Conservation (phyloP, 2,329 filamentous ascomycete genomes). For the Fusarium transvaalense region DNA sequence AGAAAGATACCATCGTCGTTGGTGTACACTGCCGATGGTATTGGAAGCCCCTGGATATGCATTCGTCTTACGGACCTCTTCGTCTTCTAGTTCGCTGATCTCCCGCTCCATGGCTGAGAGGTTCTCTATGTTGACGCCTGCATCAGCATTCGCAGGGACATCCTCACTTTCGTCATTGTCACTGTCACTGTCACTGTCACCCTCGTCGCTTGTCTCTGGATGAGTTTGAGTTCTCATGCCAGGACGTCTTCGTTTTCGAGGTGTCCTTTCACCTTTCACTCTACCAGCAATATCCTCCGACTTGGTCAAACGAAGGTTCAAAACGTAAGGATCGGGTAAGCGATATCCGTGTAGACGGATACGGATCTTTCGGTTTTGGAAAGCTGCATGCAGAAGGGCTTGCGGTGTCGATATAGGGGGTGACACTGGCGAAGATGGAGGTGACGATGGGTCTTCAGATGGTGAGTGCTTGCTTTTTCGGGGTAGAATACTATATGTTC, state of each 20-base stretch:
- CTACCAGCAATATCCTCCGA: conserved; percentile 56
- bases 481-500: conserved; percentile 67
- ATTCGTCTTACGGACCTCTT: conserved; percentile 69
- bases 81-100: conserved; percentile 62
- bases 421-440: conserved; percentile 29
- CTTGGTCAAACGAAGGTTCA: conserved; percentile 66
- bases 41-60: conserved; percentile 76
- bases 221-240: conserved; percentile 3
- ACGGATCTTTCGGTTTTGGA: conserved; percentile 68
- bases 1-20: conserved; percentile 74
- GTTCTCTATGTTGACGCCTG: conserved; percentile 16
- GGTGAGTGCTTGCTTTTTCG: conserved; percentile 53
- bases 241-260: conserved; percentile 25
- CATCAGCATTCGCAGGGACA: conserved; percentile 37
- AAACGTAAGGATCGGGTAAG: conserved; percentile 65
- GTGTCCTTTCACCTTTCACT: conserved; percentile 37
- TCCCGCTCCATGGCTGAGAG: conserved; percentile 57
- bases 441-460: conserved; percentile 49
- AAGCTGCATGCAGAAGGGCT: conserved; percentile 64
- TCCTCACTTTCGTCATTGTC: conserved; percentile 32
- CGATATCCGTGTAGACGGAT: conserved; percentile 66
- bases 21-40: conserved; percentile 74
- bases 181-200: conserved; percentile 28
- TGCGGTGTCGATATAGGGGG: conserved; percentile 54
- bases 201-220: conserved; percentile 47